phyloP scores from a whole-genome alignment of 441 rosid genomes.

The Sinapis alba region DNA sequence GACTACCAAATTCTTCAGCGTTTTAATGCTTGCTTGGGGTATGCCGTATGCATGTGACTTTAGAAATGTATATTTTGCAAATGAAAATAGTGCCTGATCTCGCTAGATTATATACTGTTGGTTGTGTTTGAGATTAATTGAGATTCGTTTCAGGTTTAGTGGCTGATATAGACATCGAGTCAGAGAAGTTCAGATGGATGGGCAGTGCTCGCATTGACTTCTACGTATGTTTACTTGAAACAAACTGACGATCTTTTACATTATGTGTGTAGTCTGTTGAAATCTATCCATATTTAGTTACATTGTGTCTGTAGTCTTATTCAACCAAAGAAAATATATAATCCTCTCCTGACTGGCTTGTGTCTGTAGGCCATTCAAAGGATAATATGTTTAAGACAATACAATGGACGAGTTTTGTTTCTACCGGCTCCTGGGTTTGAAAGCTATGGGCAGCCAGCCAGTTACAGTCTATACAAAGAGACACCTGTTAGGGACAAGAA shows the following conservation, averaged over 20 bases:
- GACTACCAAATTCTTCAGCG: constrained; percentile 64
- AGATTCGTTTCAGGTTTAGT: constrained; percentile 62
- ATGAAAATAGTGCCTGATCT: neutral
- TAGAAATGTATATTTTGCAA: neutral
- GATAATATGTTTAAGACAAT: constrained; percentile 61
- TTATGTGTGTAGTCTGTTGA: neutral
- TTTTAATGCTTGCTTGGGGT: constrained; percentile 99
- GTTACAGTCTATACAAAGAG: constrained; percentile 40
- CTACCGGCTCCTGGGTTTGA: constrained; percentile 90
- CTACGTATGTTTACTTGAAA: constrained; percentile 56
- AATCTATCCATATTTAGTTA: neutral
- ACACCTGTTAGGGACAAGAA: constrained; percentile 30
- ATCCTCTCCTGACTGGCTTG: neutral
- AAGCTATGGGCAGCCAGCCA: constrained; percentile 60
- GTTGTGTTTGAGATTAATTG: neutral
- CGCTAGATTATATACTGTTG: neutral
- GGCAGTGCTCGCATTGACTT: constrained; percentile 83
- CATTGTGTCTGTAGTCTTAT: neutral
- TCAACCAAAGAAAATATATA: neutral
- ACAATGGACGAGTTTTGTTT: constrained; percentile 64
- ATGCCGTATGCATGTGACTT: constrained; percentile 28
- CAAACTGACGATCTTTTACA: neutral
- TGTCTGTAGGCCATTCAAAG: constrained; percentile 67
- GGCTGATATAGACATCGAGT: constrained; percentile 93
- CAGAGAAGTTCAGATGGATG: constrained; percentile 95